Conservation (phyloP, 2,329 filamentous ascomycete genomes). For the Passalora sequoiae region DNA sequence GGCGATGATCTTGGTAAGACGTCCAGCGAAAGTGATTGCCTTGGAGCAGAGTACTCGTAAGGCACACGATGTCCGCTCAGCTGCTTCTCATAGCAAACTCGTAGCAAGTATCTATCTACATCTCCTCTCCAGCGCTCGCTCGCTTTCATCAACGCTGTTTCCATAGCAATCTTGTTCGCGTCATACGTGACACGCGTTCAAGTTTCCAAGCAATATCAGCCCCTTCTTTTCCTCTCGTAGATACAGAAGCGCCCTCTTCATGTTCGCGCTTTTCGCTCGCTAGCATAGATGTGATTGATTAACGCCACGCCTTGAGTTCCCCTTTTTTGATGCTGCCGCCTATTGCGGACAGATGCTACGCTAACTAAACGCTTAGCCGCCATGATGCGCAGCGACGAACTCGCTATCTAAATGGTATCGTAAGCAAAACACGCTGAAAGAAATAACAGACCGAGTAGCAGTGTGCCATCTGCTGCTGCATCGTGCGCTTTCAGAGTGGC, state of each 20-base stretch:
- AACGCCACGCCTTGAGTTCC: constrained; percentile 19
- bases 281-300: constrained; percentile 3
- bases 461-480: too few relatives aligned
- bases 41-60: too few relatives aligned
- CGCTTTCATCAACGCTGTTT: not conserved
- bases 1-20: too few relatives aligned
- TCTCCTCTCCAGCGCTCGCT: not conserved
- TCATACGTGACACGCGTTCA: not conserved
- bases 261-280: not conserved
- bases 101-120: constrained; percentile 1
- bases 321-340: constrained; percentile 30
- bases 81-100: not conserved
- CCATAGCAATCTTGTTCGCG: not conserved
- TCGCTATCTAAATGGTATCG: constrained; percentile 28
- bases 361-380: constrained; percentile 28
- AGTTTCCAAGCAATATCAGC: constrained; percentile 10
- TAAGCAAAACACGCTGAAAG: constrained; percentile 17
- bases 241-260: constrained; percentile 1
- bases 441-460: constrained; percentile 2
- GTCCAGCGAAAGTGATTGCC: too few relatives aligned
- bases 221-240: constrained; percentile 3
- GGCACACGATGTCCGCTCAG: not conserved
- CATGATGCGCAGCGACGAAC: constrained; percentile 7
- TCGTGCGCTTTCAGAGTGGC: too few relatives aligned
- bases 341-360: constrained; percentile 36